These are phyloP conservation scores for Aphanomyces cochlioides DNA, from an alignment of 352 stramenopile species.

Conservation along the genomic window DNA sequence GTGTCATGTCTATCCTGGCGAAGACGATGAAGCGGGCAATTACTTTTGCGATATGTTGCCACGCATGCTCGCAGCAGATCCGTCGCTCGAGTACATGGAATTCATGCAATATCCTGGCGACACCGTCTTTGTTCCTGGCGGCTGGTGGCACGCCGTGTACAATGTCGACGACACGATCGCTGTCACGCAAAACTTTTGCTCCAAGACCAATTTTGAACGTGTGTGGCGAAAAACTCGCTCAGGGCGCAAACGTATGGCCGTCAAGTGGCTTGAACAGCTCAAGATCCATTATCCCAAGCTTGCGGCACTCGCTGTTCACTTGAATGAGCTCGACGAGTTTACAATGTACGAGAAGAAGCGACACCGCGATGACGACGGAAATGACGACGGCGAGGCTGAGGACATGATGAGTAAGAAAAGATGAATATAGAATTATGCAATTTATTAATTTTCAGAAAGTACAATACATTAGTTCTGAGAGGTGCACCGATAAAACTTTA, in stretches of 20 bases:
- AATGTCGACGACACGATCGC: constrained; percentile 90
- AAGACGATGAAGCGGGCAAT: constrained; percentile 91
- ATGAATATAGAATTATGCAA: constrained; percentile 23
- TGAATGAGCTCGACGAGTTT: constrained; percentile 88
- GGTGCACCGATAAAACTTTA: constrained; percentile 7
- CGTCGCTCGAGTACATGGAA: constrained; percentile 71
- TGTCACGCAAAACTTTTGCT: constrained; percentile 94
- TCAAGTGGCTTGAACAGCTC: constrained; percentile 90
- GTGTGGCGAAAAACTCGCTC: constrained; percentile 87
- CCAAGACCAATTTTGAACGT: constrained; percentile 78
- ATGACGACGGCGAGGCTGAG: constrained; percentile 24
- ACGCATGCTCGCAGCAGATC: constrained; percentile 68
- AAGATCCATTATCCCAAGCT: constrained; percentile 79
- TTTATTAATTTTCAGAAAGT: constrained; percentile 18
- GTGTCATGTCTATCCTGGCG: constrained; percentile 77
- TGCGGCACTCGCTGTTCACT: constrained; percentile 57
- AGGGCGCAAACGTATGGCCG: constrained; percentile 92
- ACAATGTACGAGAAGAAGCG: constrained; percentile 64
- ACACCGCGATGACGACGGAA: constrained; percentile 22
- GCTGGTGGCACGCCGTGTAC: constrained; percentile 93
- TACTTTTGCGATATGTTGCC: constrained; percentile 91
- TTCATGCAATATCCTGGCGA: constrained; percentile 88
- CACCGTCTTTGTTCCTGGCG: constrained; percentile 89
- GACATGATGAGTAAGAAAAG: constrained; percentile 33
- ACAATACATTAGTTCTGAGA: constrained; percentile 12